Conservation (phyloP, 2,329 filamentous ascomycete species). For the Sporothrix curviconia region DNA sequence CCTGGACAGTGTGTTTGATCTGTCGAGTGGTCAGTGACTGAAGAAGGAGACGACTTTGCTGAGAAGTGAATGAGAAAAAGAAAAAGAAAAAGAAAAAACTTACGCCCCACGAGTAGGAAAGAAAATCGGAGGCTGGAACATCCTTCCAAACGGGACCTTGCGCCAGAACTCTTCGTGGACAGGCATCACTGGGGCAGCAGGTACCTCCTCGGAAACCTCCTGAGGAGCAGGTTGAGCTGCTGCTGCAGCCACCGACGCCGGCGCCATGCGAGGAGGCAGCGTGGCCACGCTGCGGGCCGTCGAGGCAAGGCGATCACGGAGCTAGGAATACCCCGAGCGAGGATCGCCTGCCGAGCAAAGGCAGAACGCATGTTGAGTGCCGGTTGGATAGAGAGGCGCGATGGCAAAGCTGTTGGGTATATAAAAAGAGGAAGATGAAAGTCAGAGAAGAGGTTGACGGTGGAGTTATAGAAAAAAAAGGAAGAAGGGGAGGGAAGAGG, state of each 20-base stretch:
- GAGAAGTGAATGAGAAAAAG: neutral
- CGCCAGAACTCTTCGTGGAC: conserved; percentile 42
- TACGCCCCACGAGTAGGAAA: conserved; percentile 50
- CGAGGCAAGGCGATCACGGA: neutral
- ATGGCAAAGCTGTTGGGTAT: neutral
- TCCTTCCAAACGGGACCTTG: conserved; percentile 43
- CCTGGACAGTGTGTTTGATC: conserved; percentile 44
- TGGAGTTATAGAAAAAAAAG: neutral
- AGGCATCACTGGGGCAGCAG: neutral
- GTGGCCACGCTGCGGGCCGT: neutral
- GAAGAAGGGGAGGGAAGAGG: neutral
- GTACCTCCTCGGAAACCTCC: neutral
- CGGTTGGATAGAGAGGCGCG: neutral
- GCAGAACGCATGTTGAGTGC: neutral
- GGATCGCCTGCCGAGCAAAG: neutral
- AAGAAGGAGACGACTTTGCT: neutral
- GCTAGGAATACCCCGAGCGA: neutral
- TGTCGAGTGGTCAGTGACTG: conserved; percentile 21
- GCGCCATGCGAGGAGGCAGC: neutral
- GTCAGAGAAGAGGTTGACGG: neutral
- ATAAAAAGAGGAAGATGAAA: neutral
- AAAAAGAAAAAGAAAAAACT: conserved; percentile 21
- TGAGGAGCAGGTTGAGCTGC: neutral
- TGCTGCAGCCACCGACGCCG: neutral
- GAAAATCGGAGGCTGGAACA: conserved; percentile 41